A percentile compares a stretch with the other conserved stretches of the same genome.
Evolutionary conservation across 306 rosid species (phyloP).

Genomic region (Echinosophora koreensis): DNA sequence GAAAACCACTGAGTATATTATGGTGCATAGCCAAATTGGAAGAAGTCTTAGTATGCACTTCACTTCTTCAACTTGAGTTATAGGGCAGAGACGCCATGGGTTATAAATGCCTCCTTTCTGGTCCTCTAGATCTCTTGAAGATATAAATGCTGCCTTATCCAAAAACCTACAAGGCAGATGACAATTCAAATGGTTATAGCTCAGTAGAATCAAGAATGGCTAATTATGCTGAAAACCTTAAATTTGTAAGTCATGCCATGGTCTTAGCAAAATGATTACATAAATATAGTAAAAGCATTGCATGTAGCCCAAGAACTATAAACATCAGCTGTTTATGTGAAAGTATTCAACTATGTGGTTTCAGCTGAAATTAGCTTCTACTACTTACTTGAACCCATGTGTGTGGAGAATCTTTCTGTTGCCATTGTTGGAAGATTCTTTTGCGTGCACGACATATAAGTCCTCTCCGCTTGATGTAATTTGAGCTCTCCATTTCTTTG

Average conservation of each 20-base stretch:
- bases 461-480: constrained; percentile 46
- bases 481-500: constrained; percentile 55
- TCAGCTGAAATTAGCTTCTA: background rate
- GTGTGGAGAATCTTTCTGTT: constrained; percentile 67
- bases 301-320: too few species aligned
- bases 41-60: constrained; percentile 74
- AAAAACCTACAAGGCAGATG: constrained; percentile 47
- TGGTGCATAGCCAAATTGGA: constrained; percentile 85
- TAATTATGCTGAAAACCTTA: background rate
- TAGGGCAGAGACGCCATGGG: constrained; percentile 71
- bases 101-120: constrained; percentile 37
- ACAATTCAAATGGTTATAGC: constrained; percentile 3
- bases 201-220: constrained; percentile 2
- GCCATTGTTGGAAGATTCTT: constrained; percentile 57
- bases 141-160: constrained; percentile 54
- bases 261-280: background rate
- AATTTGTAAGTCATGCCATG: background rate
- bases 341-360: background rate
- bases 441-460: constrained; percentile 55
- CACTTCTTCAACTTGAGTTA: constrained; percentile 85
- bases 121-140: constrained; percentile 56
- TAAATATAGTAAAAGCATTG: too few species aligned
- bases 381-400: constrained; percentile 60
- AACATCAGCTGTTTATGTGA: background rate
- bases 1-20: constrained; percentile 77